These are phyloP conservation scores for Xylariales sp. DNA, from an alignment of 2,329 filamentous ascomycete genomes.

Conservation along the genomic window DNA sequence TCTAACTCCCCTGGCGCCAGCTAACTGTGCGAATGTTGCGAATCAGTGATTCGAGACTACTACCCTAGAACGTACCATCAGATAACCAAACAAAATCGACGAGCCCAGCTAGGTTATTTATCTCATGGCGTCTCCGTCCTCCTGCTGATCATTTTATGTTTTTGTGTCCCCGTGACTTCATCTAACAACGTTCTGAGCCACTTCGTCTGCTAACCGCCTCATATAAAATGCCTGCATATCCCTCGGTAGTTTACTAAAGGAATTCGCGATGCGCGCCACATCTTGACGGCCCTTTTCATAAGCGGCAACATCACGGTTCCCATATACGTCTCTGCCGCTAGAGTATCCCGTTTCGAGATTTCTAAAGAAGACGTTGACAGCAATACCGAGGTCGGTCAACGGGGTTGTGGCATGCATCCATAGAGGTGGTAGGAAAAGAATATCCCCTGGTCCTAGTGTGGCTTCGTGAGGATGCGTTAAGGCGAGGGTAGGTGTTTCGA, in stretches of 20 bases:
- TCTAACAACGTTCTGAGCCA: slow-evolving; percentile 52
- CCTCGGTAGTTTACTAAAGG: slow-evolving; percentile 72
- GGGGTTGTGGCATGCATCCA: slow-evolving; percentile 84
- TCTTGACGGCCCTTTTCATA: slow-evolving; percentile 86
- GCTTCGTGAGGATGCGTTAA: slow-evolving; percentile 74
- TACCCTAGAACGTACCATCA: no score
- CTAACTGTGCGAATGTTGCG: no score
- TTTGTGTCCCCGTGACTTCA: slow-evolving; percentile 16
- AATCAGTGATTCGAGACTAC: no score
- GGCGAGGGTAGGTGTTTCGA: slow-evolving; percentile 55
- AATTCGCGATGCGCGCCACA: slow-evolving; percentile 72
- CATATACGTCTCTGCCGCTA: slow-evolving; percentile 83
- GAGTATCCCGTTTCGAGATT: slow-evolving; percentile 76
- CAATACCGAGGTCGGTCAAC: slow-evolving; percentile 70
- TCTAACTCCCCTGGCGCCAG: no score
- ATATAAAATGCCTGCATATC: slow-evolving; percentile 82
- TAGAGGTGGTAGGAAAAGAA: slow-evolving; percentile 82
- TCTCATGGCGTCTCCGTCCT: background rate
- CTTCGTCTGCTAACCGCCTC: slow-evolving; percentile 75
- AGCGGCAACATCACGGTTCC: slow-evolving; percentile 84
- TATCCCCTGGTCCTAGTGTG: slow-evolving; percentile 75
- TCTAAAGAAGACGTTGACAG: slow-evolving; percentile 91
- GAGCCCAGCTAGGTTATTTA: background rate
- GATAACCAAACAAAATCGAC: background rate
- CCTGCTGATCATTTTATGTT: background rate